These are phyloP conservation scores for Phoma sp. DNA, from an alignment of 2,329 filamentous ascomycete genomes.

Conservation along the genomic window DNA sequence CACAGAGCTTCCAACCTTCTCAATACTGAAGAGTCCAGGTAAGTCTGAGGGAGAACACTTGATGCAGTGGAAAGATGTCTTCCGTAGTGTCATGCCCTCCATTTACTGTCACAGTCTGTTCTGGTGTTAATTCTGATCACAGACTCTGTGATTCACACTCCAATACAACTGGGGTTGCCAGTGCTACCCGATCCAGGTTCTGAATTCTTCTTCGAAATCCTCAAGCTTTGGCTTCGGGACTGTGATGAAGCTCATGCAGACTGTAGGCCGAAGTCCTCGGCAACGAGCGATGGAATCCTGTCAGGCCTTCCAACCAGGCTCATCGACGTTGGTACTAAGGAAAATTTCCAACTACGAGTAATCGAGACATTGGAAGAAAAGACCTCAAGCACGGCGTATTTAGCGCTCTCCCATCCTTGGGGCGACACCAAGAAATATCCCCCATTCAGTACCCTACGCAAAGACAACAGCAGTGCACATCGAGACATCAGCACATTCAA, in stretches of 20 bases:
- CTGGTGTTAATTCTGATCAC: too few species aligned
- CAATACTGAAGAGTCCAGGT: neutral
- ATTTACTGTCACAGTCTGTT: too few species aligned
- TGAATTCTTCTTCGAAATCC: conserved; percentile 4
- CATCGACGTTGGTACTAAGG: conserved; percentile 7
- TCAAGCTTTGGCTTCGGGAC: conserved; percentile 20
- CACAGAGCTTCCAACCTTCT: neutral
- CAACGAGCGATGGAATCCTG: too few species aligned
- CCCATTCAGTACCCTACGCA: neutral
- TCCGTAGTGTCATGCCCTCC: too few species aligned
- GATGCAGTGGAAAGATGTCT: too few species aligned
- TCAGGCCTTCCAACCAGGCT: too few species aligned
- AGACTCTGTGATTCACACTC: too few species aligned
- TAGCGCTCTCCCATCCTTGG: conserved; percentile 29
- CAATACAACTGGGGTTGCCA: conserved; percentile 16
- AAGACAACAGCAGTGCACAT: neutral
- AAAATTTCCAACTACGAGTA: conserved; percentile 1
- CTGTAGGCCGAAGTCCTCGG: too few species aligned
- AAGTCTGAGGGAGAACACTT: too few species aligned
- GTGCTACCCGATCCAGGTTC: conserved; percentile 15
- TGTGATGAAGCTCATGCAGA: conserved; percentile 16
- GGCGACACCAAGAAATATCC: conserved; percentile 11
- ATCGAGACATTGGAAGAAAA: conserved; percentile 13
- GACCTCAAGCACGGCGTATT: conserved; percentile 5
- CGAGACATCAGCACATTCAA: neutral